phyloP scores from a whole-genome alignment of 1,284 basidiomycete genomes.

The Microbotryum lychnidis-dioicae region DNA sequence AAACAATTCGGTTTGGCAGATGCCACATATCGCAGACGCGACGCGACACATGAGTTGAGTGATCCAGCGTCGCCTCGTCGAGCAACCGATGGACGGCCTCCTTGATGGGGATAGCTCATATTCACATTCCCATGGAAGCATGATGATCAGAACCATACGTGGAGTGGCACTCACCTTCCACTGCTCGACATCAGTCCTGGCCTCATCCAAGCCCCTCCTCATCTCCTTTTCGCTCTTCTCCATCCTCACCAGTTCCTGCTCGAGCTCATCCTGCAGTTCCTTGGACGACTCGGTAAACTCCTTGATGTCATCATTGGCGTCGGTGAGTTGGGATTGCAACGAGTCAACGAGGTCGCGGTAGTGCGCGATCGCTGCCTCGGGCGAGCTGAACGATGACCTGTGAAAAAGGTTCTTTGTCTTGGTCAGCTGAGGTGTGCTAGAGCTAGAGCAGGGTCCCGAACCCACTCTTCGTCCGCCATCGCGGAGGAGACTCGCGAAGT shows the following conservation, averaged over 20 bases:
- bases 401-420: no score
- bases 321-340: conserved; percentile 27
- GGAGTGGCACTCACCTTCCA: conserved; percentile 67
- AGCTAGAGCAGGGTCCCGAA: no score
- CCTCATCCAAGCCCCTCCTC: conserved; percentile 59
- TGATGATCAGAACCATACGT: not conserved
- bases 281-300: conserved; percentile 85
- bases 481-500: no score
- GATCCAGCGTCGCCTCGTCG: no score
- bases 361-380: conserved; percentile 19
- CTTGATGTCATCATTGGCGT: conserved; percentile 44
- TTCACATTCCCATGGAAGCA: no score
- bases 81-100: no score
- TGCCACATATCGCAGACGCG: no score
- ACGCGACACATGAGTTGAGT: no score
- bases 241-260: conserved; percentile 75
- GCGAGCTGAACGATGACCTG: conserved; percentile 9
- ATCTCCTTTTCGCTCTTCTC: conserved; percentile 79
- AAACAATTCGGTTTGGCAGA: no score
- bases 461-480: no score
- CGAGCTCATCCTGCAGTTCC: conserved; percentile 86
- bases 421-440: no score
- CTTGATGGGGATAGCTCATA: not conserved
- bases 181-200: conserved; percentile 74
- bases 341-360: conserved; percentile 14